A percentile compares a stretch with the other conserved stretches of the same genome.
phyloP scores from a whole-genome alignment of 768 basidiomycete species.

The Russula ochroleuca region DNA sequence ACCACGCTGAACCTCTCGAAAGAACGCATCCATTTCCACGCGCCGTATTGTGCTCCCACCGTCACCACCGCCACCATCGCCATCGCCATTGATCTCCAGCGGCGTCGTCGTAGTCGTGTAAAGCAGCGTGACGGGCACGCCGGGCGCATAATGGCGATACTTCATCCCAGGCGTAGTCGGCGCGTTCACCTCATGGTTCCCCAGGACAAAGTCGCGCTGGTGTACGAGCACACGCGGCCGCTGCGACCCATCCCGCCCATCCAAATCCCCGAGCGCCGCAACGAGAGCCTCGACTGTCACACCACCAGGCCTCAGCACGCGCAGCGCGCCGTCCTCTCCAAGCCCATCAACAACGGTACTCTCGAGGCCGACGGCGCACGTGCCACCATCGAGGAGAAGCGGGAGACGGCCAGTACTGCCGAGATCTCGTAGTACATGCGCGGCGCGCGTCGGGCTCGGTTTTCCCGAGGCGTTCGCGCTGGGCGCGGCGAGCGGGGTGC shows the following conservation, averaged over 20 bases:
- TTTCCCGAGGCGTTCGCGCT: constrained; percentile 93
- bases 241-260: constrained; percentile 25
- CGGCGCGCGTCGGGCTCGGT: constrained; percentile 87
- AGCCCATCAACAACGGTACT: constrained; percentile 94
- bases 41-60: constrained; percentile 33
- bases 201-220: constrained; percentile 63
- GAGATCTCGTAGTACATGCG: constrained; percentile 80
- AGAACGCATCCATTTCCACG: constrained; percentile 37
- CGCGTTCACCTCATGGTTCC: constrained; percentile 61
- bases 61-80: neutral
- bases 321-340: constrained; percentile 64
- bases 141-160: constrained; percentile 94
- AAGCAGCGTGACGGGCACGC: constrained; percentile 78
- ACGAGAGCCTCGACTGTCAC: constrained; percentile 84
- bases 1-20: constrained; percentile 37
- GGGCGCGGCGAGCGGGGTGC: constrained; percentile 85
- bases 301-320: constrained; percentile 88
- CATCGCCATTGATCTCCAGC: neutral
- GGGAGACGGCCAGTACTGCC: constrained; percentile 53
- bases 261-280: constrained; percentile 44
- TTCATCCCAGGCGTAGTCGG: constrained; percentile 99
- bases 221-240: constrained; percentile 60
- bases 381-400: constrained; percentile 88
- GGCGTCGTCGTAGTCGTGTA: constrained; percentile 46
- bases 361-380: constrained; percentile 87